A percentile compares a stretch with the other conserved stretches of the same genome.
Conservation (phyloP, 306 rosid genomes). For the Corylus heterophylla region DNA sequence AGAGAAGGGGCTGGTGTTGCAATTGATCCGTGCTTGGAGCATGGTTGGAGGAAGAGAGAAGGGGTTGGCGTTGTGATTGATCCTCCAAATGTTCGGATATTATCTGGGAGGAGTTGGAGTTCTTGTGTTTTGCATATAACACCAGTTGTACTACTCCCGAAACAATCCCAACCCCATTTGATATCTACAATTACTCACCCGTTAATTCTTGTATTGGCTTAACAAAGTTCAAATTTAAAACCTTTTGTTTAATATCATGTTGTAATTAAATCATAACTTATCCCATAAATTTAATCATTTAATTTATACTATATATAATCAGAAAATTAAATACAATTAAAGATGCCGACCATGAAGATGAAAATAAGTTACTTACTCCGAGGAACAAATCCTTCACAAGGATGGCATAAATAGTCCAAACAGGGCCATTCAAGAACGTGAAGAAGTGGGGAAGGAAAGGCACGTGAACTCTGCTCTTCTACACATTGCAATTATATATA, state of each 20-base stretch:
- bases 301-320: no score
- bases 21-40: no score
- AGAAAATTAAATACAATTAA: no score
- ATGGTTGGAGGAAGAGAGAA: not conserved
- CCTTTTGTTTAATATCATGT: no score
- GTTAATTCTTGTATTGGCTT: no score
- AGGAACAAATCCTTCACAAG: not conserved
- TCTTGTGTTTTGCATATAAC: constrained; percentile 30
- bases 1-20: no score
- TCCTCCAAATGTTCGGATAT: not conserved
- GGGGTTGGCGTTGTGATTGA: not conserved
- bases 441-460: constrained; percentile 42
- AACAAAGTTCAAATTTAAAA: no score
- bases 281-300: no score
- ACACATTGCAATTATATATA: not conserved
- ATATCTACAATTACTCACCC: constrained; percentile 15
- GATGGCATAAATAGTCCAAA: constrained; percentile 35
- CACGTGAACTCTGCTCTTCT: constrained; percentile 36
- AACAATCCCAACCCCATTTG: constrained; percentile 39
- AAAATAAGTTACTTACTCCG: not conserved
- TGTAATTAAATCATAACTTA: no score
- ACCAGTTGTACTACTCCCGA: constrained; percentile 34
- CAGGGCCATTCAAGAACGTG: constrained; percentile 29
- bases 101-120: constrained; percentile 17
- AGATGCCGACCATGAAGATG: not conserved